phyloP scores from a whole-genome alignment of 1,284 basidiomycete genomes.

The Cutaneotrichosporon sp. region DNA sequence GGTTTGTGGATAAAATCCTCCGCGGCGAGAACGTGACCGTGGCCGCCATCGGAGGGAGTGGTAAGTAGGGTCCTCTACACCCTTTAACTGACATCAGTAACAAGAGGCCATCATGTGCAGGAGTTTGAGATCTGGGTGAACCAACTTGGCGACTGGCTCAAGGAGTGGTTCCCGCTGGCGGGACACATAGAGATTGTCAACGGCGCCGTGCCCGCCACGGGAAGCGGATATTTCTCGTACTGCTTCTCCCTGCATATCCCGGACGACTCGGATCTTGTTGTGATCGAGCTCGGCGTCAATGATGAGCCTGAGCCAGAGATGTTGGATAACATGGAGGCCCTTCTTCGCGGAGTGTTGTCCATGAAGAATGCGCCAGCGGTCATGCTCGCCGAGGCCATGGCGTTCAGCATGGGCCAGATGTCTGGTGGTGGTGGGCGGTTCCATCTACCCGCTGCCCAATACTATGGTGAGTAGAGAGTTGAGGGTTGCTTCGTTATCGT shows the following conservation, averaged over 20 bases:
- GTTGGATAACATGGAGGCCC: constrained; percentile 47
- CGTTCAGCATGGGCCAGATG: constrained; percentile 44
- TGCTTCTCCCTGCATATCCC: constrained; percentile 46
- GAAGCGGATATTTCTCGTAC: constrained; percentile 47
- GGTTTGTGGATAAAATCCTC: constrained; percentile 36
- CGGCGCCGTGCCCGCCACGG: constrained; percentile 40
- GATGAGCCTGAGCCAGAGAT: constrained; percentile 45
- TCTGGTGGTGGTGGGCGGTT: constrained; percentile 45
- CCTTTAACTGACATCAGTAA: constrained; percentile 28
- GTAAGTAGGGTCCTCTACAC: constrained; percentile 21
- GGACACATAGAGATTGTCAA: constrained; percentile 31
- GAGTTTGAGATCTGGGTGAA: constrained; percentile 39
- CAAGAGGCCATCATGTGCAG: constrained; percentile 39
- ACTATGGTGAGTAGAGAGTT: constrained; percentile 33
- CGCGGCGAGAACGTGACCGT: constrained; percentile 38
- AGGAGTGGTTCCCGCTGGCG: constrained; percentile 24
- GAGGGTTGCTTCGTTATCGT: not conserved
- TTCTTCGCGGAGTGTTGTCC: constrained; percentile 36
- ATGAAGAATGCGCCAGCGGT: constrained; percentile 40
- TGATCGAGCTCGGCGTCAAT: constrained; percentile 47
- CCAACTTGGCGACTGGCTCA: constrained; percentile 36
- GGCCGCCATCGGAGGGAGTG: constrained; percentile 43
- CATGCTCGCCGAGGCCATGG: constrained; percentile 41
- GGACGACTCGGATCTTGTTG: constrained; percentile 35
- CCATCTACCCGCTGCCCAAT: constrained; percentile 46